Evolutionary conservation across 2,329 filamentous ascomycete species (phyloP).

Genomic region (Cytospora chrysosperma): DNA sequence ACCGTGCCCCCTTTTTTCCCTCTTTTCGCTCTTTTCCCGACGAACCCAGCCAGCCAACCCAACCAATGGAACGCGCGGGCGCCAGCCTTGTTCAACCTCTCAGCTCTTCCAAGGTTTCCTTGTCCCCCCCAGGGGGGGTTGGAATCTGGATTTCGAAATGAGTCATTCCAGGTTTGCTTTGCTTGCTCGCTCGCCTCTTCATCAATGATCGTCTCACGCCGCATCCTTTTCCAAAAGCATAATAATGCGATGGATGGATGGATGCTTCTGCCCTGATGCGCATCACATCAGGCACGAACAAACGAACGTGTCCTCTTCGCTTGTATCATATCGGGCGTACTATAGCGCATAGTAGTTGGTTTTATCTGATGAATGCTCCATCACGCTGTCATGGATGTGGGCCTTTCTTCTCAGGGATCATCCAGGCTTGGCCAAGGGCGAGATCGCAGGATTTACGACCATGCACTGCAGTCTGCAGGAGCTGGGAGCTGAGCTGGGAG

Average conservation of each 20-base stretch:
- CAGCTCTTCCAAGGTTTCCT: too few species aligned
- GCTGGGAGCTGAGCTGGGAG: neutral
- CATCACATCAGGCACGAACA: neutral
- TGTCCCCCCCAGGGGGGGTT: neutral
- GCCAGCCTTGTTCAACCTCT: conserved; percentile 22
- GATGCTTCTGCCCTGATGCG: conserved; percentile 4
- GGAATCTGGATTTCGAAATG: conserved; percentile 13
- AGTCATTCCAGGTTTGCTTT: conserved; percentile 19
- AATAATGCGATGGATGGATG: too few species aligned
- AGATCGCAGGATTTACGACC: neutral
- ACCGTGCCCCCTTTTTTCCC: conserved; percentile 18
- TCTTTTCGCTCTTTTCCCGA: conserved; percentile 11
- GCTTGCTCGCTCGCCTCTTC: neutral
- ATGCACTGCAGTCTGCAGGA: conserved; percentile 2
- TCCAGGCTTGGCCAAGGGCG: neutral
- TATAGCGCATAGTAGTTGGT: neutral
- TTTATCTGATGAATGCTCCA: neutral
- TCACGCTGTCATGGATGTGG: neutral
- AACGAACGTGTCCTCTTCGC: neutral
- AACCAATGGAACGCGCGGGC: conserved; percentile 7
- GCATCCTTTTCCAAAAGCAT: conserved; percentile 15
- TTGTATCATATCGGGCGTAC: neutral
- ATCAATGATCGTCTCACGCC: conserved; percentile 8
- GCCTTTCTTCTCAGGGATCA: neutral
- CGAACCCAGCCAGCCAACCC: conserved; percentile 10